A percentile compares a stretch with the other conserved stretches of the same genome.
These are phyloP conservation scores for Diaporthe batatas DNA, from an alignment of 2,329 filamentous ascomycete genomes.

Conservation along the genomic window DNA sequence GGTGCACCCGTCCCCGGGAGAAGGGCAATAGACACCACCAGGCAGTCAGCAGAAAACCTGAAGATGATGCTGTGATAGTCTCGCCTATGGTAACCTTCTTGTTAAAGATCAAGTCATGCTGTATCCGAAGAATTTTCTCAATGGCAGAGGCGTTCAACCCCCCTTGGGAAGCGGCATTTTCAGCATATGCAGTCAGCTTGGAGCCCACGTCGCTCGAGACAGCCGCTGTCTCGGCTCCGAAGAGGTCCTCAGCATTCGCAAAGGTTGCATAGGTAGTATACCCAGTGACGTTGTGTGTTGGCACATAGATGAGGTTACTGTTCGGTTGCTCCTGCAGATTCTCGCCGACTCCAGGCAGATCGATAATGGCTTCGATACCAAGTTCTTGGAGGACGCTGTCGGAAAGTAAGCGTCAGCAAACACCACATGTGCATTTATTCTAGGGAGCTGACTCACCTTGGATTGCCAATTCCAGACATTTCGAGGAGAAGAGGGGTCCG, in stretches of 20 bases:
- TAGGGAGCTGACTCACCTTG: conserved; percentile 45
- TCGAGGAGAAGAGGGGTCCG: conserved; percentile 66
- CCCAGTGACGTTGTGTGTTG: conserved; percentile 43
- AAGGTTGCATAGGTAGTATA: conserved; percentile 48
- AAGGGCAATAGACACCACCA: conserved; percentile 56
- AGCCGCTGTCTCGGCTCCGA: conserved; percentile 45
- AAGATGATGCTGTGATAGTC: conserved; percentile 55
- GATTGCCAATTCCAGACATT: conserved; percentile 64
- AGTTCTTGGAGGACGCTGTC: conserved; percentile 52
- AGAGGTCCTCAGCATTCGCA: conserved; percentile 49
- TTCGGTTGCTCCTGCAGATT: conserved; percentile 58
- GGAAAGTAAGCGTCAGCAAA: conserved; percentile 55
- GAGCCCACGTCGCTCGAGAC: conserved; percentile 45
- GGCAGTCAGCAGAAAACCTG: conserved; percentile 51
- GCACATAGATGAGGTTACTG: conserved; percentile 46
- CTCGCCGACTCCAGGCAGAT: conserved; percentile 52
- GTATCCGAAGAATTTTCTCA: conserved; percentile 57
- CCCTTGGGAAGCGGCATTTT: conserved; percentile 9
- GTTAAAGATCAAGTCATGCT: conserved; percentile 63
- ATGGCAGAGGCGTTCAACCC: conserved; percentile 48
- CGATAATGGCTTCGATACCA: conserved; percentile 47
- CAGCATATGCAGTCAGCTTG: conserved; percentile 44
- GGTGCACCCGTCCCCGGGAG: conserved; percentile 57
- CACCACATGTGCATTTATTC: conserved; percentile 49
- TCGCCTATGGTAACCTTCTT: conserved; percentile 61